Percentiles rank a stretch among this genome's conserved stretches.
These are phyloP conservation scores for Chlorella sp. DNA, from an alignment of 139 green algal genomes.

Conservation along the genomic window DNA sequence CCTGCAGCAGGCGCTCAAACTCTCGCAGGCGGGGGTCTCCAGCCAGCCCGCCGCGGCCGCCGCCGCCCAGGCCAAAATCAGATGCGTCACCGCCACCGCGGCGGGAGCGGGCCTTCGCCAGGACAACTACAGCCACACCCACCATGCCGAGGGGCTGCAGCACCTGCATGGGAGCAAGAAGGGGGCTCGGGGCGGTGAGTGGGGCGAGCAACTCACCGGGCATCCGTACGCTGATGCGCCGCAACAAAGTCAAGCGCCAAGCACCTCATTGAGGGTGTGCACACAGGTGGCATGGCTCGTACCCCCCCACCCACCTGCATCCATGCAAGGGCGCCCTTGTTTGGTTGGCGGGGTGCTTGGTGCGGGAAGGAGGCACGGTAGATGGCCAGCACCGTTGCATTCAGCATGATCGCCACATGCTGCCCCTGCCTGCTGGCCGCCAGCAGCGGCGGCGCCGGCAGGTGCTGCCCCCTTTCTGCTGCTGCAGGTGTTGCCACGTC, in stretches of 20 bases:
- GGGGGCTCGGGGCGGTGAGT: too few relatives aligned
- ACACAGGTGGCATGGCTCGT: too few relatives aligned
- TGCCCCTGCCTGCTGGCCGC: neutral
- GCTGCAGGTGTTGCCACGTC: neutral
- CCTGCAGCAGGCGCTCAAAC: conserved; percentile 37
- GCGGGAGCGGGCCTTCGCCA: neutral
- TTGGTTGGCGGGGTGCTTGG: neutral
- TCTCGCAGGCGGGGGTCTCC: conserved; percentile 10
- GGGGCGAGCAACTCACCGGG: too few relatives aligned
- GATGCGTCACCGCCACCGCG: neutral
- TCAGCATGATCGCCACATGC: conserved; percentile 6
- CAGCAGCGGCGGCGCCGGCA: neutral
- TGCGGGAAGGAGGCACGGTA: conserved; percentile 11
- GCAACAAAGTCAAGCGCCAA: too few relatives aligned
- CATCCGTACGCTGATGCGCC: too few relatives aligned
- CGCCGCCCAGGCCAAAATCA: neutral
- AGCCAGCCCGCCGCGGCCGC: neutral
- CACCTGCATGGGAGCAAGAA: conserved; percentile 23
- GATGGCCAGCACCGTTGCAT: neutral
- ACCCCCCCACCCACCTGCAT: conserved; percentile 1
- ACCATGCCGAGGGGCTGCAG: conserved; percentile 27
- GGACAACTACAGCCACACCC: conserved; percentile 21
- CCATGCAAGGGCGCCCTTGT: conserved; percentile 5
- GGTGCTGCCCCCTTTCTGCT: neutral
- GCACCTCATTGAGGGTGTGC: too few relatives aligned